Evolutionary conservation across 2,329 filamentous ascomycete species (phyloP), one percentile per base, ranked within the genome.

Genomic region (Epichloe bromicola): DNA sequence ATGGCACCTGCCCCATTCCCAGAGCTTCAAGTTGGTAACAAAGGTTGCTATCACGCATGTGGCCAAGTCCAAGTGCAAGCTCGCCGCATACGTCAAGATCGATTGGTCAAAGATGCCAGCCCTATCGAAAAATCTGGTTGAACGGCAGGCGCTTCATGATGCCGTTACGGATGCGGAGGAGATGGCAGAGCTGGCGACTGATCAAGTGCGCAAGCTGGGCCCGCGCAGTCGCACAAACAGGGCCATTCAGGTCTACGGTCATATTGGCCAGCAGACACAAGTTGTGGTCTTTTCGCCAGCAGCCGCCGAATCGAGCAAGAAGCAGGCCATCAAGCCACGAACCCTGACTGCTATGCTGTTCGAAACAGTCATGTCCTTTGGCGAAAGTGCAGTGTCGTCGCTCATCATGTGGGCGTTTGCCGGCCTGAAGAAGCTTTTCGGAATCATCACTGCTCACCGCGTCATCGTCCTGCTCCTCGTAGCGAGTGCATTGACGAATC

Each of bases 11-110:
- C 93, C 93, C 12, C 83, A 89, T 63, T 80, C 84, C 49, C 75
- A 81, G 46, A 78, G 81, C 48, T 95, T 97, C 68, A 83, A 84
- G 59, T 73, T 96, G 20, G 80, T 94, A 52, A 91, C 82, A 57
- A 96, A 95, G 67, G 82, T 95, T 55, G 88, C 96, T 56, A 93
- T 98, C 55, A 96, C 93, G 2, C 88, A 97, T 62, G 78, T 91
- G 54, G 83, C 88, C 49, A 97, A 97, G 69, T 89, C 87, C 12
- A 89, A 85, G 65, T 95, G 88, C 67, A 96, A 93, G 69, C 78
- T 98, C 51, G 85, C 89, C 26, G 80, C 97, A 42, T 95, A 88
- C 67, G 86, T 83, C 49, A 86, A 85, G 60, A 80, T 95, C n/a
- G 86, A 88, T 58, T 97, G 93, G 93, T 76, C 80, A 26, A 85